Evolutionary conservation across 805 yeast genomes (phyloP).

Genomic region (Ogataea pilisensis): DNA sequence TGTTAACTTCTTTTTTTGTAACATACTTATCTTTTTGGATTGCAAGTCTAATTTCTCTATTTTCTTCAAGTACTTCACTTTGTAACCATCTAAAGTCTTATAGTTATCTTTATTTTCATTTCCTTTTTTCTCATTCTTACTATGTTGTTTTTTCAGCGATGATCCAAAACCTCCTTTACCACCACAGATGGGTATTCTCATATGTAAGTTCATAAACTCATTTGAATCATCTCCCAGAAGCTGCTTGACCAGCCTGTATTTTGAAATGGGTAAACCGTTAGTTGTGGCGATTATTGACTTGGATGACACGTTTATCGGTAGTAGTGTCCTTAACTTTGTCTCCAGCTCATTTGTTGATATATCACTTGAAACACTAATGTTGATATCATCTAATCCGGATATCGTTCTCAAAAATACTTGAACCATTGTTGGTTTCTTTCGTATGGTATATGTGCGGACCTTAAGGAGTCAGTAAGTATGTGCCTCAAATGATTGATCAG

Average conservation of each 20-base stretch:
- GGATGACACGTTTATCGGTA: slow-evolving; percentile 11
- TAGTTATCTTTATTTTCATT: slow-evolving; percentile 21
- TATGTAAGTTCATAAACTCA: slow-evolving; percentile 25
- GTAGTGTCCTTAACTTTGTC: neutral
- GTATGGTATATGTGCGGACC: neutral
- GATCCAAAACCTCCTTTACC: slow-evolving; percentile 54
- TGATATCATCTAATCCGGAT: slow-evolving; percentile 11
- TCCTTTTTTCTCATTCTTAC: slow-evolving; percentile 28
- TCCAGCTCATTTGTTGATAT: slow-evolving; percentile 2
- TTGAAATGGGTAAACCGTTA: slow-evolving; percentile 11
- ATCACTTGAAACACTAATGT: neutral
- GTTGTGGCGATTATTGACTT: slow-evolving; percentile 12
- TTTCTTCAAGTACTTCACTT: slow-evolving; percentile 33
- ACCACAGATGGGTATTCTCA: slow-evolving; percentile 37
- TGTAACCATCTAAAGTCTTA: slow-evolving; percentile 39
- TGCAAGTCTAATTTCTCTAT: slow-evolving; percentile 33
- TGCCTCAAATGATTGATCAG: no score
- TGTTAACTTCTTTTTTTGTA: slow-evolving; percentile 17
- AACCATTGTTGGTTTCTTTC: slow-evolving; percentile 8
- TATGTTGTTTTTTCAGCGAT: slow-evolving; percentile 38
- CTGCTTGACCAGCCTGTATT: neutral
- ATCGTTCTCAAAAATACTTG: slow-evolving; percentile 14
- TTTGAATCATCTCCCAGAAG: no score
- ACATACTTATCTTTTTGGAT: slow-evolving; percentile 13
- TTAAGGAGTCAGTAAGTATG: no score